These are phyloP conservation scores for Sphaceloma murrayae DNA, from an alignment of 2,329 filamentous ascomycete genomes.

Conservation along the genomic window DNA sequence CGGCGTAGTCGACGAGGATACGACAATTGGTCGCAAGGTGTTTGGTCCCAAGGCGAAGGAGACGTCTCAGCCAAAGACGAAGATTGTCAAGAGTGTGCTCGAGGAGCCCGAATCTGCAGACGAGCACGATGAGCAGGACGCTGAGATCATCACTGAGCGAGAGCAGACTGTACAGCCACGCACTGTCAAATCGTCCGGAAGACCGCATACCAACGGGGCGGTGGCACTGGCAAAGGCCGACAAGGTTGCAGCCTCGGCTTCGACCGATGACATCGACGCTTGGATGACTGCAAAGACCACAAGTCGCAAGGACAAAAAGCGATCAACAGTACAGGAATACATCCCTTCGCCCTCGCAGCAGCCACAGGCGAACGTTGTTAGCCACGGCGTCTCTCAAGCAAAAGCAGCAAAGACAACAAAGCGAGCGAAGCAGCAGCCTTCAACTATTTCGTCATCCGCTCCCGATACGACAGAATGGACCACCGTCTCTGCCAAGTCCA, in stretches of 20 bases:
- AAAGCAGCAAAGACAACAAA: conserved; percentile 14
- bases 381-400: conserved; percentile 9
- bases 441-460: conserved; percentile 22
- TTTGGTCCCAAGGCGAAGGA: conserved; percentile 48
- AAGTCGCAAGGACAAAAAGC: conserved; percentile 18
- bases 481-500: conserved; percentile 31
- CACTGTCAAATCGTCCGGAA: conserved; percentile 18
- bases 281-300: conserved; percentile 25
- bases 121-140: conserved; percentile 21
- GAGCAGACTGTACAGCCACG: too few relatives aligned
- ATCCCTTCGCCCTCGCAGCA: conserved; percentile 18
- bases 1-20: conserved; percentile 40
- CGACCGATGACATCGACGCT: conserved; percentile 8
- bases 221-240: conserved; percentile 25
- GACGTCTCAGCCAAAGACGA: conserved; percentile 24
- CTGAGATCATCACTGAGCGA: conserved; percentile 30
- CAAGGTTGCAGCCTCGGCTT: neutral
- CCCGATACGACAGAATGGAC: conserved; percentile 36
- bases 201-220: conserved; percentile 29
- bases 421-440: conserved; percentile 11
- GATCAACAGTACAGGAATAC: conserved; percentile 16
- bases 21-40: conserved; percentile 58
- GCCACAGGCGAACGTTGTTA: conserved; percentile 14
- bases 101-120: conserved; percentile 50
- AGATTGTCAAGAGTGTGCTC: conserved; percentile 42